Evolutionary conservation across 371 early-diverging fungal genomes (phyloP), one percentile per base, ranked within the genome.

Genomic region (Capniomyces stellatus): DNA sequence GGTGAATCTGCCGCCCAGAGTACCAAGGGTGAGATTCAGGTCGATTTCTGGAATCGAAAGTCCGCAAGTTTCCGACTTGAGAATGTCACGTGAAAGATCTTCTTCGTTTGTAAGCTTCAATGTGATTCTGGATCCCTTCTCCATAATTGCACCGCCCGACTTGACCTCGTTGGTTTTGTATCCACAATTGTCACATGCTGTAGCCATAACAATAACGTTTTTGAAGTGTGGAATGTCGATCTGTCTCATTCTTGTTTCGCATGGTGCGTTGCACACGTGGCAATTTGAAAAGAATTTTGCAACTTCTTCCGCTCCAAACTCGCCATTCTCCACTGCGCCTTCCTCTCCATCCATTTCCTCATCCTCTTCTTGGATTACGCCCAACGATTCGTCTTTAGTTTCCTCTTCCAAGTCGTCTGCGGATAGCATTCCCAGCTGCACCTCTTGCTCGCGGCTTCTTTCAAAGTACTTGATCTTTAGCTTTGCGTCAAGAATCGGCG

Each of bases 101-200:
- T 94, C 95, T 29, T 61, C 41, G 50, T 86, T 86, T 51, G 76
- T 78, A 50, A 94, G 69, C 43, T 71, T 77, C 24, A 94, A 75
- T 2, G 75, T 85, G 52, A 92, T 91, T 13, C 77, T 71, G 59
- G 76, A 81, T 53, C 92, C 95, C 57, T 76, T 65, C 2, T 71
- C 71, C 46, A 85, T 71, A 43, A 94, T 85, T 15, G 91, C 76
- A 8, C 93, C 92, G 48, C 92, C 89, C 25, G 90, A 82, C 75
- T 94, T 94, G 62, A 94, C 91, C 64, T 94, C 95, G 63, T 91
- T 92, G 54, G 79, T 81, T 78, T 91, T 92, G 72, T 85, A 94
- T 15, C 92, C 93, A 64, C 95, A 94, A 4, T 61, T 52, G 30
- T 92, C 88, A 70, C 95, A 94, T 52, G 75, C 73, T 3, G 92